Evolutionary conservation across 106 monocot genomes (phyloP).

Genomic region (Iris macrosiphon): DNA sequence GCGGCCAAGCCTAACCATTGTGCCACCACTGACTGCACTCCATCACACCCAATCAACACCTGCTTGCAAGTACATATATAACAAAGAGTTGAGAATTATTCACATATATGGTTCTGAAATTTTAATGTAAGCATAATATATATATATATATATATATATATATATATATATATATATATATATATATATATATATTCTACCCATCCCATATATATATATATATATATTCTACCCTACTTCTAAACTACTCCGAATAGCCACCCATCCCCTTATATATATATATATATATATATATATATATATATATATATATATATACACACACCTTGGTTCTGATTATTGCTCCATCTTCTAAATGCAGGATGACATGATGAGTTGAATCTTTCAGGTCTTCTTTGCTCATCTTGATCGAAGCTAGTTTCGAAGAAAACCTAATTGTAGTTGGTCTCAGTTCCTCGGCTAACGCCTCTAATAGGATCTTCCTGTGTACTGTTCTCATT

Average conservation of each 20-base stretch:
- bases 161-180: background rate
- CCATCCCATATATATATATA: background rate
- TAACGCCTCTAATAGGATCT: slow-evolving; percentile 28
- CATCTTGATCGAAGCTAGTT: slow-evolving; percentile 29
- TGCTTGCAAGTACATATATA: background rate
- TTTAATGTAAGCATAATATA: background rate
- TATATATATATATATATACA: too few relatives aligned
- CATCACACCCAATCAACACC: slow-evolving; percentile 50
- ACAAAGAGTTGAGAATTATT: background rate
- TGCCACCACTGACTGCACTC: slow-evolving; percentile 45
- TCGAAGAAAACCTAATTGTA: slow-evolving; percentile 46
- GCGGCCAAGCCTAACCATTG: slow-evolving; percentile 38
- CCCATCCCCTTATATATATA: too few relatives aligned
- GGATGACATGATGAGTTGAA: slow-evolving; percentile 6
- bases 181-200: background rate
- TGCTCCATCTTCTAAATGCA: slow-evolving; percentile 45
- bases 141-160: background rate
- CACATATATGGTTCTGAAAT: background rate
- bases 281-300: too few relatives aligned
- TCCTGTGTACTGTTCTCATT: slow-evolving; percentile 38
- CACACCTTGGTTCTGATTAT: slow-evolving; percentile 51
- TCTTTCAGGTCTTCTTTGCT: background rate
- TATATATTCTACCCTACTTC: too few relatives aligned
- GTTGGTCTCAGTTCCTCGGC: slow-evolving; percentile 33
- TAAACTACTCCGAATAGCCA: too few relatives aligned